phyloP scores from a whole-genome alignment of 2,329 filamentous ascomycete genomes.

The Claviceps humidiphila region DNA sequence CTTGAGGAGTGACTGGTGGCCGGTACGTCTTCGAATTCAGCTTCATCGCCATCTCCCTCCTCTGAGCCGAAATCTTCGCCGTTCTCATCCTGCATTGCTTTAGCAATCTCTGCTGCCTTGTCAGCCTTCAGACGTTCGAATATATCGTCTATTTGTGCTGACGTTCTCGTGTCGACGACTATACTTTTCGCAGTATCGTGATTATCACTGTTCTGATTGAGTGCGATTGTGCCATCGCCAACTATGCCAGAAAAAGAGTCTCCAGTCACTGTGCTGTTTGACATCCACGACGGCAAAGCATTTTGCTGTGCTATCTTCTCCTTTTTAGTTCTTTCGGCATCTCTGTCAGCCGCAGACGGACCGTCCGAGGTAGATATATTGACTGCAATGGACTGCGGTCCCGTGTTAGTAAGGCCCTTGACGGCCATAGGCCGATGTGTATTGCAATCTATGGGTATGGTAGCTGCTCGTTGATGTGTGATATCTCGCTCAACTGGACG shows the following conservation, averaged over 20 bases:
- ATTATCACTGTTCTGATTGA: slow-evolving; percentile 25
- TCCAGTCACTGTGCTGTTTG: slow-evolving; percentile 54
- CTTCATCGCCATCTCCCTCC: slow-evolving; percentile 27
- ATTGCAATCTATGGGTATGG: slow-evolving; percentile 41
- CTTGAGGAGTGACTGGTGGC: slow-evolving; percentile 20
- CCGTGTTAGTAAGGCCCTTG: slow-evolving; percentile 52
- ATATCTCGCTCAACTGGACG: slow-evolving; percentile 54
- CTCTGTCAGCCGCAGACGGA: slow-evolving; percentile 52
- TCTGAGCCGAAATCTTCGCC: slow-evolving; percentile 21
- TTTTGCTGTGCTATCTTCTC: slow-evolving; percentile 56
- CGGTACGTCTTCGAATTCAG: slow-evolving; percentile 39
- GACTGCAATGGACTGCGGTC: slow-evolving; percentile 55
- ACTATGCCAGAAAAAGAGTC: slow-evolving; percentile 36
- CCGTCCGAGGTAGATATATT: slow-evolving; percentile 55
- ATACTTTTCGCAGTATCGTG: slow-evolving; percentile 30
- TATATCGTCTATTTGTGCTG: slow-evolving; percentile 49
- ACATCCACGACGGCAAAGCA: slow-evolving; percentile 58
- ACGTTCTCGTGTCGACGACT: slow-evolving; percentile 35
- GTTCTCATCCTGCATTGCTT: slow-evolving; percentile 17
- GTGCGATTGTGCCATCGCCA: slow-evolving; percentile 11
- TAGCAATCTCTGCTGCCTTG: slow-evolving; percentile 33
- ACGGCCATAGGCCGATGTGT: slow-evolving; percentile 51
- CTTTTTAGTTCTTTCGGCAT: slow-evolving; percentile 49
- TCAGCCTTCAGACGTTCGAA: slow-evolving; percentile 54
- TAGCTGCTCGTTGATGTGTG: slow-evolving; percentile 50